A percentile compares a stretch with the other conserved stretches of the same genome.
Conservation (phyloP, 83 land plant genomes). For the Larix sibirica region DNA sequence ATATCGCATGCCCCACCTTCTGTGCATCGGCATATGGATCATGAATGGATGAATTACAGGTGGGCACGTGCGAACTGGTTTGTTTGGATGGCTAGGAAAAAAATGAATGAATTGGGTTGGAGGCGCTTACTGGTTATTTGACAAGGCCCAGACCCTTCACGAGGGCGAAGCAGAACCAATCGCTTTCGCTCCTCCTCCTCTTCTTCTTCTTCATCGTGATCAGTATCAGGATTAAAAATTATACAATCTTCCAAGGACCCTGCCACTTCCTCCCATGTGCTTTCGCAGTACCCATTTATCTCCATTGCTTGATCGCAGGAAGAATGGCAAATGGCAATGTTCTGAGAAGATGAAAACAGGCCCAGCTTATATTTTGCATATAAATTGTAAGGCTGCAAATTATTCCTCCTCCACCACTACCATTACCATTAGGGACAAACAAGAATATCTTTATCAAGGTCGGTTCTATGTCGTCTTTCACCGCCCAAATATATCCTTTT, state of each 20-base stretch:
- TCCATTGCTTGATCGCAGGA: background rate
- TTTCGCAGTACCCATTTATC: background rate
- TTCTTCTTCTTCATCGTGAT: background rate
- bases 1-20: background rate
- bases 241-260: constrained; percentile 8
- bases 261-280: background rate
- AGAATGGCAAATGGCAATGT: background rate
- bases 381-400: background rate
- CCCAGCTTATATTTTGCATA: background rate
- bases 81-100: background rate
- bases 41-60: background rate
- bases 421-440: background rate
- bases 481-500: constrained; percentile 4
- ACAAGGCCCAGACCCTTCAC: background rate
- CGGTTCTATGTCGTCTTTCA: background rate
- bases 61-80: background rate
- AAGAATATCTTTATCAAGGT: constrained; percentile 7
- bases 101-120: background rate
- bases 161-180: background rate
- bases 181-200: background rate
- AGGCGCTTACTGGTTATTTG: background rate
- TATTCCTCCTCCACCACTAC: background rate
- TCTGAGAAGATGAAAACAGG: too few relatives aligned
- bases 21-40: background rate
- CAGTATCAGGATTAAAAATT: background rate